These are phyloP conservation scores for Lolium perenne DNA, from an alignment of 176 grass and related monocot genomes.

Conservation along the genomic window DNA sequence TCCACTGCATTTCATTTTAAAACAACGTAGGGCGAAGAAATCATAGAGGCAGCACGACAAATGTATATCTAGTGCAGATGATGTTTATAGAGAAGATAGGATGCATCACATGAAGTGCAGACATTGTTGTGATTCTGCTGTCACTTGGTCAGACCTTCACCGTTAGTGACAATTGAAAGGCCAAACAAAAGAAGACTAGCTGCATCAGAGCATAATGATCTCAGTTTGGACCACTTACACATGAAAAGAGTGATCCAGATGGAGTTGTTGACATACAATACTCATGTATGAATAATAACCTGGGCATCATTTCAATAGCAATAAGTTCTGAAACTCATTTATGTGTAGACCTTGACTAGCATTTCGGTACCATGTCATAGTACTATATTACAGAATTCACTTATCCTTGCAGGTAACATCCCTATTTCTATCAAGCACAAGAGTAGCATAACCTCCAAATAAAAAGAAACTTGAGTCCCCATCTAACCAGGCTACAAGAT, in stretches of 20 bases:
- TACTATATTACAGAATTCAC: background rate
- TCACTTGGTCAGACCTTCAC: background rate
- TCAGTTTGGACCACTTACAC: background rate
- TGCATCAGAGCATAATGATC: background rate
- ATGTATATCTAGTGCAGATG: no score
- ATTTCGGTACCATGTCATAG: background rate
- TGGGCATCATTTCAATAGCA: background rate
- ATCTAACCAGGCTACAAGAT: slow-evolving; percentile 6
- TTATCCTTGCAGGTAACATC: background rate
- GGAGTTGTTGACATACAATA: background rate
- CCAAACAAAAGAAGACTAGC: background rate
- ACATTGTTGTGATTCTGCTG: background rate
- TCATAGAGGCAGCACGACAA: no score
- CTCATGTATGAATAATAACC: background rate
- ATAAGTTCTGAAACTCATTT: background rate
- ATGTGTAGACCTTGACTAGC: background rate
- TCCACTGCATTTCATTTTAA: no score
- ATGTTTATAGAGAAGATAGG: no score
- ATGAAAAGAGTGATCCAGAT: background rate
- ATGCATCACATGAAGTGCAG: background rate
- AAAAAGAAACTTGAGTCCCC: background rate
- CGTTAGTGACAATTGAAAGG: background rate
- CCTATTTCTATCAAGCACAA: slow-evolving; percentile 23
- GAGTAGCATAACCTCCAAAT: background rate
- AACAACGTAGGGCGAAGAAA: no score